These are phyloP conservation scores for Athelia sp. DNA, from an alignment of 1,284 basidiomycete species.

Conservation along the genomic window DNA sequence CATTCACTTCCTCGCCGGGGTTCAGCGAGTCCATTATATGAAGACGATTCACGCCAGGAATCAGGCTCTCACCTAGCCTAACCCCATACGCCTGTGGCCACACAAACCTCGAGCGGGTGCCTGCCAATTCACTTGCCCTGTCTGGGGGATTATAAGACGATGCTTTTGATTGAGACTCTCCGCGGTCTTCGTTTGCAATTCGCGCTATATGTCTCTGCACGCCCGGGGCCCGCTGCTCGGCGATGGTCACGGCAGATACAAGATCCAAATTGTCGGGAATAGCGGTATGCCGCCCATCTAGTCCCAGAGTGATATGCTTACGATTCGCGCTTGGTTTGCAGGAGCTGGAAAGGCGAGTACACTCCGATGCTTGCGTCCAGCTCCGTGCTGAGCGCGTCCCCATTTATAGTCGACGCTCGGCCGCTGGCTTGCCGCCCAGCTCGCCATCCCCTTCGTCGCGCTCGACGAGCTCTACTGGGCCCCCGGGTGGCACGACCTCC, in stretches of 20 bases:
- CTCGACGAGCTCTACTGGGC: slow-evolving; percentile 44
- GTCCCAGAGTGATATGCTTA: slow-evolving; percentile 10
- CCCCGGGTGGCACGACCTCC: slow-evolving; percentile 38
- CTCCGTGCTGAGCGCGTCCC: slow-evolving; percentile 1
- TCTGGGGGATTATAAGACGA: too few relatives aligned
- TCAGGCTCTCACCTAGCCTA: too few relatives aligned
- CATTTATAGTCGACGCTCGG: slow-evolving; percentile 55
- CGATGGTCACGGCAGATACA: slow-evolving; percentile 41
- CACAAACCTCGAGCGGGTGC: too few relatives aligned
- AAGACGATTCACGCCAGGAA: too few relatives aligned
- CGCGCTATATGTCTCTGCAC: too few relatives aligned
- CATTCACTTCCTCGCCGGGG: too few relatives aligned
- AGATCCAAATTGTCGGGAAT: slow-evolving; percentile 48
- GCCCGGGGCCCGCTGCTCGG: slow-evolving; percentile 34
- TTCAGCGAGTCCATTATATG: too few relatives aligned
- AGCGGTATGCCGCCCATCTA: slow-evolving; percentile 34
- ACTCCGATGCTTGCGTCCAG: slow-evolving; percentile 2
- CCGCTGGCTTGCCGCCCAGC: slow-evolving; percentile 35
- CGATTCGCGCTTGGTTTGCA: slow-evolving; percentile 12
- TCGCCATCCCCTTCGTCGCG: slow-evolving; percentile 39
- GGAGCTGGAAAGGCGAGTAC: slow-evolving; percentile 40
- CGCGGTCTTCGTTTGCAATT: too few relatives aligned
- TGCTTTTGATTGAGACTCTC: too few relatives aligned
- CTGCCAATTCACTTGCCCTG: too few relatives aligned
- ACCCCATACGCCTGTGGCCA: too few relatives aligned